These are phyloP conservation scores for Chloris gayana DNA, from an alignment of 176 grass and related monocot species.

Conservation along the genomic window DNA sequence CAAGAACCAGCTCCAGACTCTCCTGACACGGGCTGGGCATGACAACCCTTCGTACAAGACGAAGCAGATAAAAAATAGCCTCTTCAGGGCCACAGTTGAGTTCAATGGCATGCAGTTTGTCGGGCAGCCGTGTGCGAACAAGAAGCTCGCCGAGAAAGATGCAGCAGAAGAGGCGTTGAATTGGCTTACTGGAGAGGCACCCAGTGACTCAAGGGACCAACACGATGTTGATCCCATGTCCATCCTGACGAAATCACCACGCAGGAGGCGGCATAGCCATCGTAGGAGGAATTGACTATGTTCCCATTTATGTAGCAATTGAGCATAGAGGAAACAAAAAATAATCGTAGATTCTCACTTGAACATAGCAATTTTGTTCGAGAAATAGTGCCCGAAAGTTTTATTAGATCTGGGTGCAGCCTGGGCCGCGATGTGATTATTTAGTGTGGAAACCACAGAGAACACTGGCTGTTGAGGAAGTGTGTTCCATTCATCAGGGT, in stretches of 20 bases:
- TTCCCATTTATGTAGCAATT: background rate
- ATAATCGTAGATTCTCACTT: constrained; percentile 8
- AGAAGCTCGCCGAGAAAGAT: constrained; percentile 94
- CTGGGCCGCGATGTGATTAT: background rate
- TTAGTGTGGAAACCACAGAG: background rate
- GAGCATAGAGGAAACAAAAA: constrained; percentile 27
- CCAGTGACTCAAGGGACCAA: constrained; percentile 7
- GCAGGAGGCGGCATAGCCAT: constrained; percentile 65
- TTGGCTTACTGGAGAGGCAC: constrained; percentile 62
- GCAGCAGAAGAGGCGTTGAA: constrained; percentile 73
- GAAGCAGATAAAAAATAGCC: constrained; percentile 68
- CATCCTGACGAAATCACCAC: constrained; percentile 57
- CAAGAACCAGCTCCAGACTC: constrained; percentile 75
- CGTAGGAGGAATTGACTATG: constrained; percentile 44
- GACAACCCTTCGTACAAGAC: constrained; percentile 79
- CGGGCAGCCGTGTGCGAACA: constrained; percentile 74
- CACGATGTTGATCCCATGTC: constrained; percentile 57
- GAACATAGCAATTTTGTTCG: constrained; percentile 30
- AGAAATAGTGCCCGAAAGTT: background rate
- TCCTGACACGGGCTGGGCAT: constrained; percentile 62
- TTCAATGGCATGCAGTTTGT: constrained; percentile 97
- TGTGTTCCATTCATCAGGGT: background rate
- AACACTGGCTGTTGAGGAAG: background rate
- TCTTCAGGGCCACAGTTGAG: constrained; percentile 72
- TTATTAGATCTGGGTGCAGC: constrained; percentile 12